phyloP scores from a whole-genome alignment of 2,329 filamentous ascomycete species.

The Pestalotiopsis sp. region DNA sequence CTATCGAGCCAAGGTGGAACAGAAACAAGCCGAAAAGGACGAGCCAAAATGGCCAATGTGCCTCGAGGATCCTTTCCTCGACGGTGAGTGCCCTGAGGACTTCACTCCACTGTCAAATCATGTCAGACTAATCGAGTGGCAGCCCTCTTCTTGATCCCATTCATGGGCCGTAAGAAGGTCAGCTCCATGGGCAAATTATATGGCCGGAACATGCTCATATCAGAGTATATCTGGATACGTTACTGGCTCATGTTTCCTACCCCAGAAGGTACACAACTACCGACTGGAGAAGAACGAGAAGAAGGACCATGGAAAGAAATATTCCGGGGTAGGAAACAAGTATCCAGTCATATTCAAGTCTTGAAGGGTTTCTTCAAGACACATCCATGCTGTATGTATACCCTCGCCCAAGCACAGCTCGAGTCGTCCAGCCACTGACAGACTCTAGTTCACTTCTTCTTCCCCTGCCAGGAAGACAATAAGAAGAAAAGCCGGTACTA shows the following conservation, averaged over 20 bases:
- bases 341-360: slow-evolving; percentile 73
- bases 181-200: slow-evolving; percentile 65
- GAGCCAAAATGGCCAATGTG: slow-evolving; percentile 65
- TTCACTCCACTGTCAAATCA: background rate
- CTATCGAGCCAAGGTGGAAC: slow-evolving; percentile 66
- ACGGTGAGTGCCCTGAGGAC: slow-evolving; percentile 53
- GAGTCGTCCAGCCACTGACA: slow-evolving; percentile 15
- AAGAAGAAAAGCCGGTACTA: slow-evolving; percentile 52
- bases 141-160: slow-evolving; percentile 68
- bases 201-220: slow-evolving; percentile 72
- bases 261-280: slow-evolving; percentile 38
- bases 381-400: slow-evolving; percentile 61
- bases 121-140: slow-evolving; percentile 20
- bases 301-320: slow-evolving; percentile 26
- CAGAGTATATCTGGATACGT: slow-evolving; percentile 66
- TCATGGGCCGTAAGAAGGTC: slow-evolving; percentile 69
- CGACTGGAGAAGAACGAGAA: slow-evolving; percentile 47
- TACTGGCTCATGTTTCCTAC: slow-evolving; percentile 48
- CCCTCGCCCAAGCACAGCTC: background rate
- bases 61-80: slow-evolving; percentile 68
- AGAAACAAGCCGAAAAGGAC: slow-evolving; percentile 62
- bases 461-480: slow-evolving; percentile 52
- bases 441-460: slow-evolving; percentile 62
- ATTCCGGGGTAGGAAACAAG: slow-evolving; percentile 57
- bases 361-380: slow-evolving; percentile 68